Base-by-base conservation (phyloP, 2,329 filamentous ascomycete genomes). In the Trichoderma sp. region DNA sequence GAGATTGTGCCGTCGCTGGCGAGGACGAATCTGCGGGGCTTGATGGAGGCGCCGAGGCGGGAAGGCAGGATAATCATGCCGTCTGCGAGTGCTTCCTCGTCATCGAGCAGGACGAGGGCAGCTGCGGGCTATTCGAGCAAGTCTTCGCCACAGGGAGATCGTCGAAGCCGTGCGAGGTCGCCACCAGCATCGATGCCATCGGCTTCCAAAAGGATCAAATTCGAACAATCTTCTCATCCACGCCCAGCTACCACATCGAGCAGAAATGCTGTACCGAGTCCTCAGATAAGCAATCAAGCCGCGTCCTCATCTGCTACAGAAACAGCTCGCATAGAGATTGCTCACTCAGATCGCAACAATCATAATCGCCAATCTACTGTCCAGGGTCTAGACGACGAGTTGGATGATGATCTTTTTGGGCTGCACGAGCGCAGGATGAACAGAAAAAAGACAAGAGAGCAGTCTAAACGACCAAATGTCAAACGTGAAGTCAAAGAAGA, bases 1-100 rank as follows among this genome's bases (percentile, higher is more conserved):
- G 27, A 35, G 21, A n/a, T 5, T 8, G 24, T 13, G 43, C 64
- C 70, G 60, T 72, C 76, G 0, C 78, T 75, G 73, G 73, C 73
- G 24, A 77, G 77, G 0, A 77, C 77, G 1, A 79, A 80, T 5
- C 72, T 85, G 33, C 74, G 79, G 66, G 81, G 82, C 2, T 74
- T 85, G 53, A 81, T 85, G 79, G 80, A 84, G 65, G 81, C 78
- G 16, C 81, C 80, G 29, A 75, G 76, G 62, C 79, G 78, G 70
- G 75, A 79, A 60, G 70, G 71, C 31, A 75, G 73, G 68, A 72
- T 73, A 64, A 75, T 79, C 62, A 75, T 79, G 33, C 67, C 43
- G 31, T 59, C 49, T 58, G 72, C 75, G 5, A 74, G 70, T 52
- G 69, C 70, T 8, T 67, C 29, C 4, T 69, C 73, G 7, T 70